Conservation (phyloP, 2,329 filamentous ascomycete genomes). For the Aspergillus ibericus region DNA sequence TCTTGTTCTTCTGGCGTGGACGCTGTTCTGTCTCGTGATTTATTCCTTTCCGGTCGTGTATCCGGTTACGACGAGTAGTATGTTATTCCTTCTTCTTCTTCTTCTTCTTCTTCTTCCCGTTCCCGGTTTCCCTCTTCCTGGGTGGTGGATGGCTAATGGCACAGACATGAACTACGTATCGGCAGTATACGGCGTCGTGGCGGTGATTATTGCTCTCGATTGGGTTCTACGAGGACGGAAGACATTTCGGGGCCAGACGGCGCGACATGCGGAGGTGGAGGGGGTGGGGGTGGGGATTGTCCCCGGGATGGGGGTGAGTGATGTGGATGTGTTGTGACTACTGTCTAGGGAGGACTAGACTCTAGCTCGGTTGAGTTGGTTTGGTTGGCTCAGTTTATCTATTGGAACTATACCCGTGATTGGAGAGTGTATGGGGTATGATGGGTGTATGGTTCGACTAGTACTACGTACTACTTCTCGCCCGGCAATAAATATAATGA, state of each 20-base stretch:
- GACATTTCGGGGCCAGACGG: conserved; percentile 28
- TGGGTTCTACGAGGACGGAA: conserved; percentile 31
- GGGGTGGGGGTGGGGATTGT: neutral
- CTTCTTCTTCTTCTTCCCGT: neutral
- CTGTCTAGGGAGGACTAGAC: no score
- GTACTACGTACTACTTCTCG: no score
- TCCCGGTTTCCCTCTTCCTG: no score
- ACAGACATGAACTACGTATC: conserved; percentile 44
- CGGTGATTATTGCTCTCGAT: conserved; percentile 32
- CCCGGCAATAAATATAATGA: no score
- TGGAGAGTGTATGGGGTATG: no score
- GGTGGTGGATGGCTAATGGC: no score
- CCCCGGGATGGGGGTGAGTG: no score
- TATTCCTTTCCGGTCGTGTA: conserved; percentile 36
- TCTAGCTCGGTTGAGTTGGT: no score
- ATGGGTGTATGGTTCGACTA: no score
- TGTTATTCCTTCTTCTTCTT: conserved; percentile 12
- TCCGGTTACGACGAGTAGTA: conserved; percentile 32
- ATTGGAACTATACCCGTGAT: no score
- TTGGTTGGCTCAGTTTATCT: no score
- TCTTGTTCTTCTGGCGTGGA: conserved; percentile 47
- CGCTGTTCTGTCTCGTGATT: conserved; percentile 35
- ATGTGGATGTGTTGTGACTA: no score
- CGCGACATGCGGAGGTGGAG: conserved; percentile 4
- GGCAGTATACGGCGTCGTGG: conserved; percentile 30